phyloP scores from a whole-genome alignment of 352 stramenopile species.

The Phytophthora idaei region DNA sequence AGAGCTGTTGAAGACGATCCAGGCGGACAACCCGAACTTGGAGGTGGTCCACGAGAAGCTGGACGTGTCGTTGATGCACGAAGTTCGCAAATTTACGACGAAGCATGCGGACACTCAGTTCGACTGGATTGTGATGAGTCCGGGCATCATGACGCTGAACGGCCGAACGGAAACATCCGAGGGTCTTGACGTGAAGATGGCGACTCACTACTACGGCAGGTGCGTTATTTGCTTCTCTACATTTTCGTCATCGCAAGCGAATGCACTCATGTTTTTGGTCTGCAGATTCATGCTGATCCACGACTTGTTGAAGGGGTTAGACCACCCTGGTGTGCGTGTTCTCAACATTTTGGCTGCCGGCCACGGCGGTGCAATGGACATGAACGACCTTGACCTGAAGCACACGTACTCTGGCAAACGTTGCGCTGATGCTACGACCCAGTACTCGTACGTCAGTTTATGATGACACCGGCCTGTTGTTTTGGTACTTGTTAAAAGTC shows the following conservation, averaged over 20 bases:
- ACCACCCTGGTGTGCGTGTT: slow-evolving; percentile 27
- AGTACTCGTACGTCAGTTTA: slow-evolving; percentile 31
- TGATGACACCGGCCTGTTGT: background rate
- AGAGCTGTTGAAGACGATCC: slow-evolving; percentile 7
- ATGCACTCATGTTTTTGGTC: background rate
- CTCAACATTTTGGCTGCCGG: slow-evolving; percentile 24
- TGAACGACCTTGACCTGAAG: slow-evolving; percentile 35
- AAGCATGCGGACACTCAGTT: slow-evolving; percentile 22
- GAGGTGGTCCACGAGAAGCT: slow-evolving; percentile 24
- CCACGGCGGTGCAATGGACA: slow-evolving; percentile 17
- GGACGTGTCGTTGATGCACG: slow-evolving; percentile 20
- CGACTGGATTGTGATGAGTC: slow-evolving; percentile 33
- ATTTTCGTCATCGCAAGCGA: background rate
- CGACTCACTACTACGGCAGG: slow-evolving; percentile 33
- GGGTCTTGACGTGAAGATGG: slow-evolving; percentile 30
- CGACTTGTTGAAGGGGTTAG: slow-evolving; percentile 22
- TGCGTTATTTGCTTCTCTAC: background rate
- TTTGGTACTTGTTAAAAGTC: background rate
- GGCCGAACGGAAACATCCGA: slow-evolving; percentile 26
- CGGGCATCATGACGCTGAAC: slow-evolving; percentile 21
- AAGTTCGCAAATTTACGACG: slow-evolving; percentile 23
- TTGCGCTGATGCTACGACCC: slow-evolving; percentile 24
- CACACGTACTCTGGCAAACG: slow-evolving; percentile 18
- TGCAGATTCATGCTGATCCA: slow-evolving; percentile 31
- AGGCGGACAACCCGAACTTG: slow-evolving; percentile 20